phyloP scores from a whole-genome alignment of 108 stramenopile genomes.

The Aurantiochytrium sp. region DNA sequence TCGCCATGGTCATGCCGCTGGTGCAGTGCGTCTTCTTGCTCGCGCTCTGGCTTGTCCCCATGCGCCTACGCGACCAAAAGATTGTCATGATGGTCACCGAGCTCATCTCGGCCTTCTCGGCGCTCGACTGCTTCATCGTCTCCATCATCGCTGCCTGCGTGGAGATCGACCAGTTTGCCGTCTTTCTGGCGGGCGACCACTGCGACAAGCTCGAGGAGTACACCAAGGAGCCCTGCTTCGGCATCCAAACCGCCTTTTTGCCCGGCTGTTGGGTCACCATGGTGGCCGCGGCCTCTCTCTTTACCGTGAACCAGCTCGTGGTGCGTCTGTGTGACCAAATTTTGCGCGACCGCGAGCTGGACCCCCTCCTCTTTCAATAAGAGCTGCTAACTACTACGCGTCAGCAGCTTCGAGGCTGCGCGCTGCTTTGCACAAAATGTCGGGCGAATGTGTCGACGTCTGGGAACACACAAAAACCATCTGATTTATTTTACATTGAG shows the following conservation, averaged over 20 bases:
- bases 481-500: no score
- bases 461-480: no score
- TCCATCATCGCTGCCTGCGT: constrained; percentile 69
- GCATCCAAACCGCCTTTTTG: background rate
- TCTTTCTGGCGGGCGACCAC: constrained; percentile 36
- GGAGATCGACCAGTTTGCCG: constrained; percentile 57
- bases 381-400: no score
- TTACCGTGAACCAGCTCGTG: background rate
- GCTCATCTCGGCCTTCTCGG: constrained; percentile 73
- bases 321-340: background rate
- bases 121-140: constrained; percentile 77
- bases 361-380: background rate
- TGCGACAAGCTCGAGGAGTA: constrained; percentile 38
- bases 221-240: constrained; percentile 14
- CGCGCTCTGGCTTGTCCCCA: constrained; percentile 64
- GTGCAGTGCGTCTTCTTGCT: constrained; percentile 59
- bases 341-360: background rate
- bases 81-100: constrained; percentile 67
- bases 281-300: background rate
- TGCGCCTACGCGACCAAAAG: constrained; percentile 60
- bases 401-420: no score
- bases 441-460: no score
- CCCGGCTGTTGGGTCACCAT: background rate
- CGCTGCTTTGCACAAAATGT: no score
- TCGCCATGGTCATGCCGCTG: constrained; percentile 73